phyloP scores from a whole-genome alignment of 805 yeast species.

The Brettanomyces anomalus region DNA sequence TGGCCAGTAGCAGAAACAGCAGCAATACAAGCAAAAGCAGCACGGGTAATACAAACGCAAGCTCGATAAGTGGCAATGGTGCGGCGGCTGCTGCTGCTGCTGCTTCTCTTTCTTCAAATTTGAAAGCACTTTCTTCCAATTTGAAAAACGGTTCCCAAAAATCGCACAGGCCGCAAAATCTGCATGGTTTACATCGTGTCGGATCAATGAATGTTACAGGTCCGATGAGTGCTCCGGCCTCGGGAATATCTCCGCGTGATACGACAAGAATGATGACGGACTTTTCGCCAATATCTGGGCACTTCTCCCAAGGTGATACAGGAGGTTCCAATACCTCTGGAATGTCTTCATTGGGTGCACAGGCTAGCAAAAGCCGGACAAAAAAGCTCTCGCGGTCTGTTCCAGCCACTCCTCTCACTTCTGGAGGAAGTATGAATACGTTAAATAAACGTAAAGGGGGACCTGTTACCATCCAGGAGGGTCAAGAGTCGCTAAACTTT shows the following conservation, averaged over 20 bases:
- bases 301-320: constrained; percentile 5
- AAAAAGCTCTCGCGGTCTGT: constrained; percentile 21
- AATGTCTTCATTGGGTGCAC: constrained; percentile 1
- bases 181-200: neutral
- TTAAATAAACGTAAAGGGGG: constrained; percentile 2
- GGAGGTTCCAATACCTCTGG: neutral
- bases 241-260: neutral
- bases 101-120: too few relatives aligned
- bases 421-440: neutral
- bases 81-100: too few relatives aligned
- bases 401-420: constrained; percentile 27
- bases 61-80: neutral
- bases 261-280: constrained; percentile 4
- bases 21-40: too few relatives aligned
- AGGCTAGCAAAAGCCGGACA: constrained; percentile 14
- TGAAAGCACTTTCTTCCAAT: too few relatives aligned
- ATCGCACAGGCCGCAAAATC: neutral
- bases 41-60: neutral
- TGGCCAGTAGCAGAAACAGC: too few relatives aligned
- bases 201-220: neutral
- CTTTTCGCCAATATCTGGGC: constrained; percentile 13
- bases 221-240: constrained; percentile 1
- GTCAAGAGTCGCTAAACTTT: neutral
- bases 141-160: neutral
- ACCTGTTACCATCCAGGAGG: constrained; percentile 10